phyloP scores from a whole-genome alignment of 139 green algal genomes.

The Choricystis sp. region DNA sequence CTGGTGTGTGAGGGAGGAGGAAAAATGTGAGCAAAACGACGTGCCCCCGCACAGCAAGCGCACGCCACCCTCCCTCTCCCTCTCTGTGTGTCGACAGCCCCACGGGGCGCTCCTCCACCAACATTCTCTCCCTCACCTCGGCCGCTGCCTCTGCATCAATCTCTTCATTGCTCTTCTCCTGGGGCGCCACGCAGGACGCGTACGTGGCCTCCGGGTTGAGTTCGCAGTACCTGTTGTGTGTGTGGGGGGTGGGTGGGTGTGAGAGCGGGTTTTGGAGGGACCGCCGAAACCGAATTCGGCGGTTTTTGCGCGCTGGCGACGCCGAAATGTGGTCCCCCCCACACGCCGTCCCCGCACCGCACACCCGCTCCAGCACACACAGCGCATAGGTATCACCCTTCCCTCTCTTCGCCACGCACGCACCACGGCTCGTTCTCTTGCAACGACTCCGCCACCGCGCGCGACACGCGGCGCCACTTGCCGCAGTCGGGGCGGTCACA shows the following conservation, averaged over 20 bases:
- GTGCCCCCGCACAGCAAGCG: background rate
- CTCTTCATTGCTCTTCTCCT: conserved; percentile 69
- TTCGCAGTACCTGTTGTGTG: conserved; percentile 57
- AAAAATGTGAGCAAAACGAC: background rate
- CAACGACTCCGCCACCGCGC: conserved; percentile 23
- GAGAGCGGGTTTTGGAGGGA: background rate
- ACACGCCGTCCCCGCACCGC: background rate
- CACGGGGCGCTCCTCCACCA: background rate
- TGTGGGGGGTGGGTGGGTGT: background rate
- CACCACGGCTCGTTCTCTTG: conserved; percentile 48
- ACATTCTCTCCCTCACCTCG: conserved; percentile 3
- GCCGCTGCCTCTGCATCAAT: conserved; percentile 44
- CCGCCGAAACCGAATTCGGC: conserved; percentile 4
- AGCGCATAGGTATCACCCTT: background rate
- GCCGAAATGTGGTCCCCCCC: background rate
- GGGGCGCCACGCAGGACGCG: conserved; percentile 44
- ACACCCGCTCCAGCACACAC: background rate
- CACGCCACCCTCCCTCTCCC: background rate
- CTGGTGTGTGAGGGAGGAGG: too few species aligned
- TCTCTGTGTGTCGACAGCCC: background rate
- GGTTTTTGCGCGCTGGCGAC: background rate
- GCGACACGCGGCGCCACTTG: conserved; percentile 61
- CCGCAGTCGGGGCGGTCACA: conserved; percentile 61
- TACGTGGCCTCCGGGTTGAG: conserved; percentile 52
- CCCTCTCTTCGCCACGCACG: background rate